Percentiles rank a stretch among this genome's conserved stretches.
Conservation (phyloP, 2,329 filamentous ascomycete species). For the Whalleya microplaca region DNA sequence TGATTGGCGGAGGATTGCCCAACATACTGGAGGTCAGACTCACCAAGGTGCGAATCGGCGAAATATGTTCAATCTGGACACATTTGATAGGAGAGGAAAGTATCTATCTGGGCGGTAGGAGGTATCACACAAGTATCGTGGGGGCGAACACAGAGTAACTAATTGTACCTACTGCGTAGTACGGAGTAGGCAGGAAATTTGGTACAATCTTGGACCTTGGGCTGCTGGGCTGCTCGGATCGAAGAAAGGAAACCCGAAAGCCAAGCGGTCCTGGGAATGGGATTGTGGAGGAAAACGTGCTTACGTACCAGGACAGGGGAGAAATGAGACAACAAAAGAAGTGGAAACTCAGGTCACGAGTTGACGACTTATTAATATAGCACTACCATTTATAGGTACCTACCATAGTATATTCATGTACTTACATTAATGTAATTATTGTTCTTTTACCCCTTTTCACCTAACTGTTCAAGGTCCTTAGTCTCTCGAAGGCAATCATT, state of each 20-base stretch:
- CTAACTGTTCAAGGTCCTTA: too few species aligned
- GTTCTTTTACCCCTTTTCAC: too few species aligned
- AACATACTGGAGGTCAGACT: neutral
- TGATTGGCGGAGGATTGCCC: neutral
- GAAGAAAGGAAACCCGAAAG: constrained; percentile 22
- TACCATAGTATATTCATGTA: too few species aligned
- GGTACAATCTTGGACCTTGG: neutral
- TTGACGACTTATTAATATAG: constrained; percentile 19
- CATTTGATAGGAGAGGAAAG: neutral
- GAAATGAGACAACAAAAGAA: constrained; percentile 1
- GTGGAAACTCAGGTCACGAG: constrained; percentile 17
- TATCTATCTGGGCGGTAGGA: neutral
- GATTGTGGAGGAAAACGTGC: constrained; percentile 28
- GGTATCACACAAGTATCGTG: constrained; percentile 15
- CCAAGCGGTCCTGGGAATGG: constrained; percentile 14
- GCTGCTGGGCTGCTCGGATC: constrained; percentile 6
- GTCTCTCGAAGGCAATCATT: too few species aligned
- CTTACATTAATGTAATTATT: too few species aligned
- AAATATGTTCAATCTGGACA: neutral
- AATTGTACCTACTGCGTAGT: constrained; percentile 21
- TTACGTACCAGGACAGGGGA: constrained; percentile 8
- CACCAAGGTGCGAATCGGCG: neutral
- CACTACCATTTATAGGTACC: too few species aligned
- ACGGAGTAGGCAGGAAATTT: constrained; percentile 25
- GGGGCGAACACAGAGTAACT: constrained; percentile 17